phyloP scores from a whole-genome alignment of 2,329 filamentous ascomycete genomes.

The Cytospora schulzeri region DNA sequence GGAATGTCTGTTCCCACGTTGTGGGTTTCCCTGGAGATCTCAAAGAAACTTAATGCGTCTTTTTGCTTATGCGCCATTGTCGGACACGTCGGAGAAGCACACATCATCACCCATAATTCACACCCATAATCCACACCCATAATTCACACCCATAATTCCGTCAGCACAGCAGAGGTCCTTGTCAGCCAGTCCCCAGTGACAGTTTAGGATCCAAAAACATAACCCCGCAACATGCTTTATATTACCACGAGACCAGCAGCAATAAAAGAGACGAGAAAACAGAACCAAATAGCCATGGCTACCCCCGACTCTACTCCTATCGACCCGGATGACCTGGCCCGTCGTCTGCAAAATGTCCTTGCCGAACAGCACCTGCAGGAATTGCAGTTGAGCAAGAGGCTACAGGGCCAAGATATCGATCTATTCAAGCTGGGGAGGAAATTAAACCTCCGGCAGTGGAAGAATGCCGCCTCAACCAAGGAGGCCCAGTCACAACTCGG shows the following conservation, averaged over 20 bases:
- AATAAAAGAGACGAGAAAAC: not conserved
- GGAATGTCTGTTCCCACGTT: not conserved
- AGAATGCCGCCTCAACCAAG: not conserved
- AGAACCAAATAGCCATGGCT: not conserved
- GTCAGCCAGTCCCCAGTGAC: not conserved
- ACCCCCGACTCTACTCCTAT: not conserved
- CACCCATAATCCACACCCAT: not conserved
- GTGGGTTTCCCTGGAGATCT: not conserved
- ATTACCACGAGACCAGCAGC: constrained; percentile 6
- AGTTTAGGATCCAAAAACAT: not conserved
- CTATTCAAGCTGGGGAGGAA: constrained; percentile 3
- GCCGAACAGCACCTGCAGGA: constrained; percentile 7
- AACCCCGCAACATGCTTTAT: constrained; percentile 4
- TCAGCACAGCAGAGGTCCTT: not conserved
- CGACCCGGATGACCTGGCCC: constrained; percentile 11
- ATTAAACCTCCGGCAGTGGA: not conserved
- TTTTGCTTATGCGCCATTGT: not conserved
- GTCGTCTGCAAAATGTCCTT: constrained; percentile 16
- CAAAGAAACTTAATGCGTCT: not conserved
- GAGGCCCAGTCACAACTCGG: not conserved
- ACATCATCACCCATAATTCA: not conserved
- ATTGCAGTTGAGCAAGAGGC: not conserved
- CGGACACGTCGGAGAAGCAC: not conserved
- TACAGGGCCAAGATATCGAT: not conserved
- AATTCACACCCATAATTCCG: not conserved